These are phyloP conservation scores for Bauhinia variegata DNA, from an alignment of 306 rosid genomes.

Conservation along the genomic window DNA sequence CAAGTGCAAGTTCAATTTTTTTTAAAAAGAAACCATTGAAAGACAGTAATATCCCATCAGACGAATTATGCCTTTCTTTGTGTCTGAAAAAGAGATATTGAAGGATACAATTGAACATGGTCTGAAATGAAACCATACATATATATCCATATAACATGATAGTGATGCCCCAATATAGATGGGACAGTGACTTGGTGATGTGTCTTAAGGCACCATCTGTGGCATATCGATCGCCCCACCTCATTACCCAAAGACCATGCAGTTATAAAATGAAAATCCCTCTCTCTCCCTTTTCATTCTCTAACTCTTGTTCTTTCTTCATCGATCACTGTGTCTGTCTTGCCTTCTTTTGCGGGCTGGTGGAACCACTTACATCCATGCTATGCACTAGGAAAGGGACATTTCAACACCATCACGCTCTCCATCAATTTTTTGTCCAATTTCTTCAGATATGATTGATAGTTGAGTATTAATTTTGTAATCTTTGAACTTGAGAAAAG, in stretches of 20 bases:
- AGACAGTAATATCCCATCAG: conserved; percentile 23
- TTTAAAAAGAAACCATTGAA: not conserved
- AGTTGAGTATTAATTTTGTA: too few species aligned
- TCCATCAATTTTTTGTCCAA: too few species aligned
- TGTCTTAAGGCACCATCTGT: conserved; percentile 16
- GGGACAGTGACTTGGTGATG: conserved; percentile 35
- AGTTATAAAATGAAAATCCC: too few species aligned
- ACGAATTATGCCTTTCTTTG: not conserved
- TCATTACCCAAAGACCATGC: not conserved
- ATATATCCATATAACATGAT: conserved; percentile 34
- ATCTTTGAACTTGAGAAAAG: too few species aligned
- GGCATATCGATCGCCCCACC: not conserved
- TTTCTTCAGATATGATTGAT: too few species aligned
- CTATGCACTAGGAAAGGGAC: too few species aligned
- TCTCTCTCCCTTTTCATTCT: too few species aligned
- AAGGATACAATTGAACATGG: conserved; percentile 9
- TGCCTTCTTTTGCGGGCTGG: too few species aligned
- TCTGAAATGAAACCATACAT: conserved; percentile 41
- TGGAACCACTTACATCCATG: too few species aligned
- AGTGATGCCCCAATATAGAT: conserved; percentile 28
- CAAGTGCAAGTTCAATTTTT: not conserved
- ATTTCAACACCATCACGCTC: too few species aligned
- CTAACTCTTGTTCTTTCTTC: too few species aligned
- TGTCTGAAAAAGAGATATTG: not conserved
- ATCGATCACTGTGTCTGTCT: too few species aligned